Base-by-base conservation (phyloP, 1,284 basidiomycete species). In the Leccinum fuscescens region DNA sequence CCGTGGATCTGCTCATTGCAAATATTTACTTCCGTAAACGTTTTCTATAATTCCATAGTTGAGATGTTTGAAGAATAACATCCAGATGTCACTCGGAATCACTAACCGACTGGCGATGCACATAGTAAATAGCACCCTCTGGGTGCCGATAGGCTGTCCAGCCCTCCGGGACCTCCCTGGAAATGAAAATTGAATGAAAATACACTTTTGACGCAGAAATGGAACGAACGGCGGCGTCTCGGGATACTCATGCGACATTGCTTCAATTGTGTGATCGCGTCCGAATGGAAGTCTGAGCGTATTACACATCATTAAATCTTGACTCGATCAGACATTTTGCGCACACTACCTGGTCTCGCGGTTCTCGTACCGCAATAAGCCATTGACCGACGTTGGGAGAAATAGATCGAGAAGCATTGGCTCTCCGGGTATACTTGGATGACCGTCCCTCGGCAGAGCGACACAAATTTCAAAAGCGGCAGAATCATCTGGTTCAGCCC, bases 11-110 rank as follows among this genome's bases (percentile, higher is more conserved):
- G 59, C 14, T 14, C 3, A 1, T 71, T 35, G 17, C 63, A 60
- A 22, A 73, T 59, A 33, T 73, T n/a, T 39, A 69, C 64, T 51
- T 73, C 74, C 4, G 74, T 70, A 6, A 76, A 65, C 0, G 74
- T 74, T 59, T 65, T 74, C 74, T 75, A 35, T 11, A 6, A 20
- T 31, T 44, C 27, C 1, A 5, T 46, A 3, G 22, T 24, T 24
- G 22, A 24, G 22, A 24, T 24, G 22, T 24, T 24, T 24, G 22
- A 24, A 20, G 14, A 46, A 46, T 12, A 17, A 46, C 9, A 3
- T 51, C 64, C 6, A 60, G 39, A 48, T 20, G 8, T 33, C 5
- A 14, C 33, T 51, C 27, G 15, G n/a, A 46, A 33, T 11, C 14
- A 66, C 73, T 62, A 12, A 75, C 74, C 56, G 62, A 65, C 4